Base-by-base conservation (phyloP, 202 grass and related monocot genomes). In the Digitaria exilis region DNA sequence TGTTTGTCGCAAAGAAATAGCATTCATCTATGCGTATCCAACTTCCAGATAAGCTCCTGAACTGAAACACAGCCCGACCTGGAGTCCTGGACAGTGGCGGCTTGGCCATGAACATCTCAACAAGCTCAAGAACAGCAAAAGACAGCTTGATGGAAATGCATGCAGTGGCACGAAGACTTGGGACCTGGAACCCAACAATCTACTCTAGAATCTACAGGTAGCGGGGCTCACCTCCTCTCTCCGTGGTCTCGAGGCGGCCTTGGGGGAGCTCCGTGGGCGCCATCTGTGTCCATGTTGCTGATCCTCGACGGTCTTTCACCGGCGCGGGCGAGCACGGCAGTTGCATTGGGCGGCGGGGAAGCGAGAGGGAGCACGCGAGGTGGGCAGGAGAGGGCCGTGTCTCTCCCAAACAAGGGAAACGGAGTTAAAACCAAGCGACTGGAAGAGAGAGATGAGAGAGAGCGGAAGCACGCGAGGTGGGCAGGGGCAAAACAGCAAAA, bases 401-500 rank as follows among this genome's bases (percentile, higher is more conserved):
- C 37, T 89, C 77, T 58, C 71, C 56, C 73, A 44, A 54, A 89
- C 62, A 51, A 51, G 56, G 49, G 64, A 82, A 66, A 56, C 64
- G 1, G 82, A 77, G 75, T 63, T 80, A 69, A 88, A 71, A 41
- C 56, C 31, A 56, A 59, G 67, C 43, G 29, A 29, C 25, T 24
- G 55, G 41, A 77, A 70, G 45, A 34, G 45, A 70, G 83, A 78
- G 43, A 52, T n/a, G 58, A 82, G 82, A 66, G 86, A 42, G 41
- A 48, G 7, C 15, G 32, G n/a, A n/a, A n/a, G n/a, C n/a, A n/a
- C n/a, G n/a, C n/a, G n/a, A n/a, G n/a, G n/a, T n/a, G n/a, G 57
- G 88, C 21, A 71, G 78, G 68, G 90, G 86, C 86, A 90, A 85
- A 87, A 87, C 67, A 87, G 85, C 67, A 77, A 92, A 69, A 80